Conservation (phyloP, 1,139 yeast species). For the Yamadazyma kanchanaburiensis region DNA sequence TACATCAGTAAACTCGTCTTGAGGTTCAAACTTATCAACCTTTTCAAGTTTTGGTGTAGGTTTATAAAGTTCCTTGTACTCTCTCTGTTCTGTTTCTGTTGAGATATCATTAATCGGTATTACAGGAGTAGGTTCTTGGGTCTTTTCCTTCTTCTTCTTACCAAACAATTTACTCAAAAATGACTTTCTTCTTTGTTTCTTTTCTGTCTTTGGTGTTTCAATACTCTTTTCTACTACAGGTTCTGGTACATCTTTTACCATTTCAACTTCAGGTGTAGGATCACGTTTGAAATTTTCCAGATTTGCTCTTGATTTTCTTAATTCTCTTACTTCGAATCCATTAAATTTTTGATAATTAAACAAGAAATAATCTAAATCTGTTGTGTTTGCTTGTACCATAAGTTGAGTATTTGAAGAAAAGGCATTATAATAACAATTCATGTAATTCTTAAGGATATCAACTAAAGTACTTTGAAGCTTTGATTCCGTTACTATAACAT, state of each 20-base stretch:
- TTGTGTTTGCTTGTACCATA: conserved; percentile 19
- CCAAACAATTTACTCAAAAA: conserved; percentile 18
- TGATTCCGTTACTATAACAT: conserved; percentile 20
- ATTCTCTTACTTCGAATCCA: conserved; percentile 12
- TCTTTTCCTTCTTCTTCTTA: conserved; percentile 5
- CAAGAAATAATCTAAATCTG: conserved; percentile 21
- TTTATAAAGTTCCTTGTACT: conserved; percentile 15
- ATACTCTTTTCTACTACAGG: not conserved
- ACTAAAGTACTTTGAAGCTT: conserved; percentile 21
- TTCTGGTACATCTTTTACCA: not conserved
- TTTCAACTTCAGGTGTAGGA: conserved; percentile 5
- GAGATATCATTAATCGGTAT: not conserved
- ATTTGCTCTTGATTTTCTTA: conserved; percentile 11
- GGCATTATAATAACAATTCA: conserved; percentile 19
- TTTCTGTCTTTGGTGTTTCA: not conserved
- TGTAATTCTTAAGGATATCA: conserved; percentile 16
- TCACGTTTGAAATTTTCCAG: conserved; percentile 2
- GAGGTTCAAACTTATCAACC: not conserved
- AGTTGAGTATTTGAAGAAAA: conserved; percentile 20
- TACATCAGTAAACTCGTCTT: conserved; percentile 1
- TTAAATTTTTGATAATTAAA: conserved; percentile 11
- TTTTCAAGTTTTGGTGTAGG: conserved; percentile 15
- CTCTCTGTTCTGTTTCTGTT: not conserved
- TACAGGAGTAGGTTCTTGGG: no score
- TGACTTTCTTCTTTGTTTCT: conserved; percentile 11